phyloP scores from a whole-genome alignment of 78 protist species.

The Bodo saltans region DNA sequence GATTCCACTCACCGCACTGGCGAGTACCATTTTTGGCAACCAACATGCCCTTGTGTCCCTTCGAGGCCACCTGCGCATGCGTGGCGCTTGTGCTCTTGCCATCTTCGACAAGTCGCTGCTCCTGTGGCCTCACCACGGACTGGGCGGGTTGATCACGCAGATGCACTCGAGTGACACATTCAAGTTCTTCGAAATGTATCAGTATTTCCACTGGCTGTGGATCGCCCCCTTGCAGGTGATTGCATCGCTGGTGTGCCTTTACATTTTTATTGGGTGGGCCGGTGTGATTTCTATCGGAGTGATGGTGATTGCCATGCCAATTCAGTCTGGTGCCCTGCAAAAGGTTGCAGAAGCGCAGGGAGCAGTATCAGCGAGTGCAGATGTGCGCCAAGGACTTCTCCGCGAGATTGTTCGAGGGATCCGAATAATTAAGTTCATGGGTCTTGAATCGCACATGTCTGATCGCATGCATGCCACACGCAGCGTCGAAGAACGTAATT shows the following conservation, averaged over 20 bases:
- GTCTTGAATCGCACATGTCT: constrained; percentile 49
- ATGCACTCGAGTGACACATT: too few relatives aligned
- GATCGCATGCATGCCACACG: constrained; percentile 9
- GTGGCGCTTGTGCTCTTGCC: too few relatives aligned
- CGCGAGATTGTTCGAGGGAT: constrained; percentile 53
- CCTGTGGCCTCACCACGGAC: too few relatives aligned
- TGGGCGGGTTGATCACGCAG: too few relatives aligned
- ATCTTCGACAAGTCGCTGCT: too few relatives aligned
- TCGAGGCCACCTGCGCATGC: too few relatives aligned
- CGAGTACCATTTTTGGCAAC: too few relatives aligned
- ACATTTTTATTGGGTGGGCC: background rate
- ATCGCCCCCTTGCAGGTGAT: background rate
- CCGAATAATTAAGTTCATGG: constrained; percentile 45
- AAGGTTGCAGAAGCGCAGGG: background rate
- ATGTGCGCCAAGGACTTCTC: constrained; percentile 15
- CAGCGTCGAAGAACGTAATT: constrained; percentile 9
- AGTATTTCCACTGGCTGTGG: too few relatives aligned
- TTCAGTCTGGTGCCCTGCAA: background rate
- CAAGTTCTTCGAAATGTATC: too few relatives aligned
- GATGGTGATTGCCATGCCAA: background rate
- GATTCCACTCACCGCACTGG: too few relatives aligned
- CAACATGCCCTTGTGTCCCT: too few relatives aligned
- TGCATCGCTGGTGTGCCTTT: background rate
- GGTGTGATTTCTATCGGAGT: background rate
- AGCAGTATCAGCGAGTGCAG: too few relatives aligned